phyloP scores from a whole-genome alignment of 1,139 yeast genomes.

The Entelexis sorbosivorans region DNA sequence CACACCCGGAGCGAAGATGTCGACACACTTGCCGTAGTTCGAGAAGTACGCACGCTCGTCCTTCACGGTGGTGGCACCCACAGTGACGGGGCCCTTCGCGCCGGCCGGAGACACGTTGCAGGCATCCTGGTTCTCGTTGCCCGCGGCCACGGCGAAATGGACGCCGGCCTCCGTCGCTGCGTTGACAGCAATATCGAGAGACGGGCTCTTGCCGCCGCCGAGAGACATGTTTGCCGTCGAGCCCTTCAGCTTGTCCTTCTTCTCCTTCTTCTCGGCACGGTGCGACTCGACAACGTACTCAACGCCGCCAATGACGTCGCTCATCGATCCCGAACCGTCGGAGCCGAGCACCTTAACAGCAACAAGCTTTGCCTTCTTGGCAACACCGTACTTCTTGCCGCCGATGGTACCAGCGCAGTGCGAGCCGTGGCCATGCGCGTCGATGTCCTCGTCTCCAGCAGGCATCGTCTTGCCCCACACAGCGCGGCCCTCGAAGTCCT shows the following conservation, averaged over 20 bases:
- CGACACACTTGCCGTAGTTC: constrained; percentile 57
- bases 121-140: constrained; percentile 54
- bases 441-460: constrained; percentile 64
- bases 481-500: constrained; percentile 86
- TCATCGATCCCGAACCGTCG: constrained; percentile 41
- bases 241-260: constrained; percentile 43
- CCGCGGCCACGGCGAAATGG: constrained; percentile 57
- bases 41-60: constrained; percentile 50
- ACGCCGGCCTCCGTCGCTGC: constrained; percentile 51
- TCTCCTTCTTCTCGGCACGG: constrained; percentile 29
- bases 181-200: constrained; percentile 45
- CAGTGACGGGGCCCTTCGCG: constrained; percentile 49
- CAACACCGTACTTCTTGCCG: constrained; percentile 50
- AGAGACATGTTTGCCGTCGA: constrained; percentile 52
- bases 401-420: constrained; percentile 52
- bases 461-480: constrained; percentile 90
- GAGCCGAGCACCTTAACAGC: constrained; percentile 46
- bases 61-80: constrained; percentile 43
- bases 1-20: constrained; percentile 53
- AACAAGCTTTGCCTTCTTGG: constrained; percentile 50
- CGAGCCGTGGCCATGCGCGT: constrained; percentile 87
- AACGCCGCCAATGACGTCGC: constrained; percentile 41
- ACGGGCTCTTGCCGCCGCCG: constrained; percentile 48
- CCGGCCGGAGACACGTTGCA: constrained; percentile 54
- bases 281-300: constrained; percentile 36